Evolutionary conservation across 805 yeast genomes (phyloP).

Genomic region (Dipodascus albidus): DNA sequence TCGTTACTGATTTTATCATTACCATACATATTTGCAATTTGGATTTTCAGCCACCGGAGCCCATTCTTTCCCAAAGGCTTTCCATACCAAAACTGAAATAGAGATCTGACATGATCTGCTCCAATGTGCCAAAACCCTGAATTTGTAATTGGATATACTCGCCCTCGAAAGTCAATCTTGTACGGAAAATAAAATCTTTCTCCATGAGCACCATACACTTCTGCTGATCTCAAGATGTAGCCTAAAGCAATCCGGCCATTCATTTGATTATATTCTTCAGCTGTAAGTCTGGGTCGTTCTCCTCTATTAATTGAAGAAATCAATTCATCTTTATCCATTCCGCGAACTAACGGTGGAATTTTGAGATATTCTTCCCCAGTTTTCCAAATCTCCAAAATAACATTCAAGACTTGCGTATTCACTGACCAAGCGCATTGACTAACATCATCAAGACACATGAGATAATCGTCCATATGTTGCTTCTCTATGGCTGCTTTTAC

Average conservation of each 20-base stretch:
- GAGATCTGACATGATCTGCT: conserved; percentile 45
- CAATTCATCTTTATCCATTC: conserved; percentile 3
- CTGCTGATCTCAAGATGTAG: conserved; percentile 87
- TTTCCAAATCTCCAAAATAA: conserved; percentile 78
- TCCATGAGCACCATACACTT: conserved; percentile 56
- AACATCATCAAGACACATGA: conserved; percentile 71
- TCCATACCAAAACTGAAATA: conserved; percentile 51
- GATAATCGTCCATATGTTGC: conserved; percentile 54
- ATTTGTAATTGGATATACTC: conserved; percentile 50
- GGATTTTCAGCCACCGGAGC: conserved; percentile 49
- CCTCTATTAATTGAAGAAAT: conserved; percentile 57
- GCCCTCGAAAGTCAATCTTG: conserved; percentile 51
- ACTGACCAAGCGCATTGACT: conserved; percentile 92
- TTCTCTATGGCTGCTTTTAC: conserved; percentile 71
- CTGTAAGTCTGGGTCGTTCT: conserved; percentile 45
- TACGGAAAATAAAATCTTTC: conserved; percentile 52
- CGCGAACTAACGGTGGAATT: conserved; percentile 43
- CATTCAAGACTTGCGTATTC: conserved; percentile 55
- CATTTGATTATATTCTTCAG: conserved; percentile 45
- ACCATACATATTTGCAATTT: conserved; percentile 51
- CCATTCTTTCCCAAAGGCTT: conserved; percentile 41
- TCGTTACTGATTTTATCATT: conserved; percentile 41
- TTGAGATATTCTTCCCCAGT: conserved; percentile 63
- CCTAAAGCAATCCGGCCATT: conserved; percentile 87
- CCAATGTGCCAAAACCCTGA: conserved; percentile 53